phyloP scores from a whole-genome alignment of 176 grass and related monocot genomes.

The Bonia amplexicaulis region DNA sequence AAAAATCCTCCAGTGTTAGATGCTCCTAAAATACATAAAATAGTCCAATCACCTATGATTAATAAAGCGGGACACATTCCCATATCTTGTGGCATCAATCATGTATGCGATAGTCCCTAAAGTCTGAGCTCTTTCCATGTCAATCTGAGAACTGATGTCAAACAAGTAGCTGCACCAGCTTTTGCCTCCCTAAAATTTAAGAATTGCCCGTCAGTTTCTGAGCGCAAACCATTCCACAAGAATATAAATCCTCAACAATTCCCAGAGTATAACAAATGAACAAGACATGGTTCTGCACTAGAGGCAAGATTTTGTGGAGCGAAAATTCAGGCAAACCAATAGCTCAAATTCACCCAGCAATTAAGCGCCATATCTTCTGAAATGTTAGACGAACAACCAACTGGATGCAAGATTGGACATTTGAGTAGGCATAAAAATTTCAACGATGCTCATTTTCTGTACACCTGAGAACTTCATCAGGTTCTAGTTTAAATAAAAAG shows the following conservation, averaged over 20 bases:
- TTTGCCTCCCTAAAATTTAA: constrained; percentile 47
- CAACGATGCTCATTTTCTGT: not conserved
- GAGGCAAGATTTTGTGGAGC: not conserved
- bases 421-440: not conserved
- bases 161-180: constrained; percentile 53
- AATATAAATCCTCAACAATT: constrained; percentile 3
- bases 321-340: not conserved
- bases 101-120: constrained; percentile 40
- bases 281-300: not conserved
- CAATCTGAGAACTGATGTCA: constrained; percentile 62
- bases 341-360: not conserved
- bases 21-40: constrained; percentile 11
- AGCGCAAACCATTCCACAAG: not conserved
- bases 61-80: constrained; percentile 92
- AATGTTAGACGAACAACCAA: not conserved
- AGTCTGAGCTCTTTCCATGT: constrained; percentile 41
- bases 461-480: not conserved
- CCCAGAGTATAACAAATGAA: not conserved
- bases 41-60: constrained; percentile 74
- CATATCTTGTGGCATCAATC: constrained; percentile 81
- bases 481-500: not conserved
- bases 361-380: not conserved
- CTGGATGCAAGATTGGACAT: not conserved
- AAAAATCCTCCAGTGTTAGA: not conserved
- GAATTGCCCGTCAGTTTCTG: not conserved